Evolutionary conservation across 129 eudicot species (phyloP).

Genomic region (Helianthus annuus): DNA sequence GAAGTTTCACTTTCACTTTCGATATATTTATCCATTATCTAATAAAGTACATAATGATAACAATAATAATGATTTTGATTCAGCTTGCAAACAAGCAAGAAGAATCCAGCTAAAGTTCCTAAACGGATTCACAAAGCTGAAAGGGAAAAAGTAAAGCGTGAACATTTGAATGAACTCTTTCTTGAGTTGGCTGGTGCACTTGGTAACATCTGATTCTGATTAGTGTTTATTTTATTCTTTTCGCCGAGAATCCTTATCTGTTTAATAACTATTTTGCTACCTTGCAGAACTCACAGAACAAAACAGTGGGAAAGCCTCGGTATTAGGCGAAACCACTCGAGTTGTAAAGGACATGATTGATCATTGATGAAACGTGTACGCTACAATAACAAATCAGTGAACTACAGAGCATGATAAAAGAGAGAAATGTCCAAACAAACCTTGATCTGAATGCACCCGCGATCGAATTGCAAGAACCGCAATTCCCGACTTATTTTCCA

Average conservation of each 20-base stretch:
- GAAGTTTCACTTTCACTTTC: slow-evolving; percentile 1
- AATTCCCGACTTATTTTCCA: slow-evolving; percentile 25
- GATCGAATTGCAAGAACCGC: slow-evolving; percentile 45
- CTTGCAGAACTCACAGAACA: slow-evolving; percentile 56
- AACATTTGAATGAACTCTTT: slow-evolving; percentile 75
- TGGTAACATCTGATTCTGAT: slow-evolving; percentile 41
- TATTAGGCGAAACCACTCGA: slow-evolving; percentile 62
- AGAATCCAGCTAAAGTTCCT: slow-evolving; percentile 59
- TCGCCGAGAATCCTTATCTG: neutral
- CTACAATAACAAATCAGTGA: slow-evolving; percentile 54
- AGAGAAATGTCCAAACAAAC: slow-evolving; percentile 38
- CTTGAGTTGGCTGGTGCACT: slow-evolving; percentile 61
- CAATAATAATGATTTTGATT: slow-evolving; percentile 8
- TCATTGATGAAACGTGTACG: slow-evolving; percentile 58
- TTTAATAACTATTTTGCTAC: neutral
- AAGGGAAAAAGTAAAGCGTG: slow-evolving; percentile 87
- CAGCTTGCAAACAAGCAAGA: slow-evolving; percentile 57
- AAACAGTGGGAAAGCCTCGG: slow-evolving; percentile 70
- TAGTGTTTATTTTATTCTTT: slow-evolving; percentile 13
- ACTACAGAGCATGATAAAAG: slow-evolving; percentile 48
- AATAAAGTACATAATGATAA: neutral
- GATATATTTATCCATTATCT: slow-evolving; percentile 11
- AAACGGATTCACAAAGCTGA: slow-evolving; percentile 79
- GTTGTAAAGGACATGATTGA: slow-evolving; percentile 56
- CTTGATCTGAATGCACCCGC: slow-evolving; percentile 73